Evolutionary conservation across 2,329 filamentous ascomycete genomes (phyloP), one percentile per base, ranked within the genome.

Genomic region (Fusarium torulosum): DNA sequence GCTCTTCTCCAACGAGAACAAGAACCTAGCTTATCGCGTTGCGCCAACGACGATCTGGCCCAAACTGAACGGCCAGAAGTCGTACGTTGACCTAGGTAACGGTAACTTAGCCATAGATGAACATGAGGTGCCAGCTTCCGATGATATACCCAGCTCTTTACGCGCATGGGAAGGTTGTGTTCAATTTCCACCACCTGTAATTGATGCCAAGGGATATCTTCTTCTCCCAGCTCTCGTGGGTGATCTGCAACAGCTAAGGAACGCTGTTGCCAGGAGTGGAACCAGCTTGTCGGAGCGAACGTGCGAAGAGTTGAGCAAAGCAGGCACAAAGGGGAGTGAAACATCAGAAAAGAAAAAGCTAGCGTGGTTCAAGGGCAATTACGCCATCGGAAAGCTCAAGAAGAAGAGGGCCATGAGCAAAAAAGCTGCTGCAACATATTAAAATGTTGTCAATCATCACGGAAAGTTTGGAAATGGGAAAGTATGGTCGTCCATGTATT

Each of bases 21-120:
- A 49, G 1, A n/a, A 17, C 0, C 69, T 75, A 21, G 50, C 70
- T 10, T 78, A 77, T 15, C 72, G 73, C 3, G 66, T 79, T 11
- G 61, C 73, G 2, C 78, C 78, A 2, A 77, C 77, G 7, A 74
- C 73, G 0, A 53, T 70, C 19, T 79, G 77, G 73, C 75, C 76
- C 0, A 67, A 71, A 29, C 63, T 79, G 4, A 53, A 46, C 1
- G 72, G 72, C 0, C 78, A 79, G 42, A 71, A 58, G 3, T 74
- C 74, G 0, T 77, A 64, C 45, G 38, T 76, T 1, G 76, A 78
- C 8, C 23, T 20, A 0, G 73, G 74, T 9, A 51, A 70, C 4
- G 74, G 75, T 7, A 43, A 47, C 11, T 20, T 73, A n/a, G 23
- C 60, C 2, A 27, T 75, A 3, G 74, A 73, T 3, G 66, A 70